phyloP scores from a whole-genome alignment of 176 grass and related monocot species.

The Dendrocalamus sinicus region DNA sequence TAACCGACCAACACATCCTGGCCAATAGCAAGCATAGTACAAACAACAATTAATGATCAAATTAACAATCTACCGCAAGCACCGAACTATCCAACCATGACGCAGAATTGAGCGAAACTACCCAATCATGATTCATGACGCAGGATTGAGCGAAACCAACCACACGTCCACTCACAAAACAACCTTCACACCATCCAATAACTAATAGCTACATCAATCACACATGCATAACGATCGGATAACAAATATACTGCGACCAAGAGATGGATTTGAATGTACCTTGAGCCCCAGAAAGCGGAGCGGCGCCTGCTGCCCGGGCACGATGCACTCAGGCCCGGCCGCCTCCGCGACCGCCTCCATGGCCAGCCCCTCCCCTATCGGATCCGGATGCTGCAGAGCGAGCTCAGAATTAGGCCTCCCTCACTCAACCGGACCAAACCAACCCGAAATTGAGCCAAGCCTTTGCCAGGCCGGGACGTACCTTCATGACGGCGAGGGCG shows the following conservation, averaged over 20 bases:
- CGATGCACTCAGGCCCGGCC: constrained; percentile 91
- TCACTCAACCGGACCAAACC: constrained; percentile 21
- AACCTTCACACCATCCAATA: background rate
- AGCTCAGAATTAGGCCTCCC: constrained; percentile 29
- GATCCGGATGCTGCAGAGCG: constrained; percentile 78
- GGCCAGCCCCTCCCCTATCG: constrained; percentile 83
- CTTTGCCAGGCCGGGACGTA: background rate
- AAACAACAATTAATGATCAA: background rate
- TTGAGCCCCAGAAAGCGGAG: constrained; percentile 90
- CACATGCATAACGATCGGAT: background rate
- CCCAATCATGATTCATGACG: background rate
- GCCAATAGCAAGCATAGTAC: background rate
- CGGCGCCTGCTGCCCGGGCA: constrained; percentile 80
- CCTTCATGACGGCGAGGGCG: constrained; percentile 96
- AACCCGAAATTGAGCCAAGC: background rate
- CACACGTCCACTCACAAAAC: background rate
- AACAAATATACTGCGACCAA: background rate
- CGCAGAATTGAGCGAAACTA: background rate
- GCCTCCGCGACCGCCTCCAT: constrained; percentile 90
- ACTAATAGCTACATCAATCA: background rate
- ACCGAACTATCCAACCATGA: background rate
- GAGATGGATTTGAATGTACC: constrained; percentile 45
- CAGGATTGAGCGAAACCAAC: background rate
- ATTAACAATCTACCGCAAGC: background rate
- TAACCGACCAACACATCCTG: background rate